These are phyloP conservation scores for Rachicladosporium sp. DNA, from an alignment of 2,329 filamentous ascomycete species.

Conservation along the genomic window DNA sequence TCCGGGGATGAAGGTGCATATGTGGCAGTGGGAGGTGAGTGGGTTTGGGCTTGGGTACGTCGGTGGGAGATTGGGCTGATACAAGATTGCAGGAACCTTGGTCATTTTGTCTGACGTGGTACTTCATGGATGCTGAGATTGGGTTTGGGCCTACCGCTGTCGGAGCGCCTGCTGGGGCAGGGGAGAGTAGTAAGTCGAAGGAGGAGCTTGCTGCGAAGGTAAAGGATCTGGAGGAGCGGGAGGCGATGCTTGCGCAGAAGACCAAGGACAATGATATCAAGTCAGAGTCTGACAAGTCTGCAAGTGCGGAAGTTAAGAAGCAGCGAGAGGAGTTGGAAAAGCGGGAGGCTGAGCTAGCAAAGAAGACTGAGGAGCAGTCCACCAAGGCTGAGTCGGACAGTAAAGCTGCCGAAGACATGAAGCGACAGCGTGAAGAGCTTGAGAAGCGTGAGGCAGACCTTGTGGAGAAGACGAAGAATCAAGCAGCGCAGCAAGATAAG, in stretches of 20 bases:
- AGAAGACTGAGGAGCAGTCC: not conserved
- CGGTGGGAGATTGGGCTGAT: not conserved
- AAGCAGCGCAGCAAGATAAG: not conserved
- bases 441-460: not conserved
- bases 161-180: not conserved
- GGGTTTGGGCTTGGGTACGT: not conserved
- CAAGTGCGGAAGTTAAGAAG: not conserved
- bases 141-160: slow-evolving; percentile 1
- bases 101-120: slow-evolving; percentile 1
- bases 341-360: not conserved
- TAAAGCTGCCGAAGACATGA: not conserved
- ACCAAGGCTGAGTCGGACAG: not conserved
- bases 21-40: slow-evolving; percentile 4
- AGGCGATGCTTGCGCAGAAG: not conserved
- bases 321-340: slow-evolving; percentile 1
- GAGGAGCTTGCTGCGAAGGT: slow-evolving; percentile 2
- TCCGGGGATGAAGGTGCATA: slow-evolving; percentile 2
- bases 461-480: not conserved
- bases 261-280: not conserved
- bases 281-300: too few relatives aligned
- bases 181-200: not conserved
- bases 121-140: slow-evolving; percentile 1
- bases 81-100: not conserved
- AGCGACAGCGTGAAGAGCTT: not conserved
- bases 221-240: slow-evolving; percentile 4